Percentiles rank a stretch among this genome's conserved stretches.
Conservation (phyloP, 345 rosid genomes). For the Aegle marmelos region DNA sequence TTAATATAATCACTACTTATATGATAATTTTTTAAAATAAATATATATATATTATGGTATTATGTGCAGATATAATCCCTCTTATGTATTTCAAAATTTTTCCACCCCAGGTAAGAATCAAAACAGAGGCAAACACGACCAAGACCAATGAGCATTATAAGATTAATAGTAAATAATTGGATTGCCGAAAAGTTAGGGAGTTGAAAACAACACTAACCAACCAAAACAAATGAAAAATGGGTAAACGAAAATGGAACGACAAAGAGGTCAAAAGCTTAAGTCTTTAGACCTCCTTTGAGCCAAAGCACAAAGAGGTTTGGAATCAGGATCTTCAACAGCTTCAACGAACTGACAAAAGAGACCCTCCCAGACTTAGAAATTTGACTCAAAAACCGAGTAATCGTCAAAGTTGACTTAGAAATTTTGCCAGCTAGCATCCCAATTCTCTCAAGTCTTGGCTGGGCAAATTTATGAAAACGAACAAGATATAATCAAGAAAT, state of each 20-base stretch:
- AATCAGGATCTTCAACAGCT: constrained; percentile 64
- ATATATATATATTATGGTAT: too few relatives aligned
- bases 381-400: constrained; percentile 70
- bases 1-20: too few relatives aligned
- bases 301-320: constrained; percentile 74
- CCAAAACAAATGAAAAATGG: background rate
- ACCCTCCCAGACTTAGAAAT: constrained; percentile 53
- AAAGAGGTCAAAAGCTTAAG: background rate
- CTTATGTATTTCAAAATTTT: too few relatives aligned
- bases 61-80: too few relatives aligned
- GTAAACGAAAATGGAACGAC: background rate
- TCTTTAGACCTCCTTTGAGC: constrained; percentile 69
- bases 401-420: constrained; percentile 66
- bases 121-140: too few relatives aligned
- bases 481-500: background rate
- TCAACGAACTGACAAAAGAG: constrained; percentile 82
- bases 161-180: background rate
- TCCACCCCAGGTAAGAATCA: too few relatives aligned
- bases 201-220: background rate
- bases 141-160: background rate
- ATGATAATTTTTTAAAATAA: too few relatives aligned
- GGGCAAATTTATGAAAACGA: constrained; percentile 23
- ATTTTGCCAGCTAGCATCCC: constrained; percentile 50
- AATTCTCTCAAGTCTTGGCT: constrained; percentile 64
- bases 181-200: background rate